phyloP scores from a whole-genome alignment of 305 asterid genomes.

The Ilex paraguariensis region DNA sequence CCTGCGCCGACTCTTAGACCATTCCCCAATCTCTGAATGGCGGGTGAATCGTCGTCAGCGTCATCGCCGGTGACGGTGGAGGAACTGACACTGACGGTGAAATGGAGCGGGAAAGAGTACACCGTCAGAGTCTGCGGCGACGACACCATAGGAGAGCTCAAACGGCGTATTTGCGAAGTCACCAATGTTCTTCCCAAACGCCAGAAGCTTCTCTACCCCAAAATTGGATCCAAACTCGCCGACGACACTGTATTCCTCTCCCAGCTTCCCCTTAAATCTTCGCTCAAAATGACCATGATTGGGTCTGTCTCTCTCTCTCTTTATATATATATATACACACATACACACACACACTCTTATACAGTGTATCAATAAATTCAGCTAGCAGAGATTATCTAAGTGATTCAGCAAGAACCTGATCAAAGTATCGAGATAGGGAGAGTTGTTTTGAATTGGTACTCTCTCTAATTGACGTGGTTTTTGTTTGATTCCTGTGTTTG shows the following conservation, averaged over 20 bases:
- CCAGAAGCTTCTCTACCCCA: conserved; percentile 93
- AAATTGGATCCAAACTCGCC: conserved; percentile 75
- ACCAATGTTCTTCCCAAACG: conserved; percentile 87
- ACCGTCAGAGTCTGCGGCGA: conserved; percentile 87
- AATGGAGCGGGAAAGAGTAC: conserved; percentile 95
- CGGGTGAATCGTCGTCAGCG: conserved; percentile 37
- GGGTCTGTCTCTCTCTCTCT: conserved; percentile 41
- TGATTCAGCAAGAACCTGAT: too few relatives aligned
- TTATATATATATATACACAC: not conserved
- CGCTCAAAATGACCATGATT: conserved; percentile 21
- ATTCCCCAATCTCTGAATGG: conserved; percentile 15
- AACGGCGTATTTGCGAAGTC: conserved; percentile 78
- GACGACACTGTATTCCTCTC: conserved; percentile 76
- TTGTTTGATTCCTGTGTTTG: not conserved
- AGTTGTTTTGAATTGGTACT: too few relatives aligned
- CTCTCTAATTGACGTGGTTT: not conserved
- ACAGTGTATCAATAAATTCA: not conserved
- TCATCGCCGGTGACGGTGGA: conserved; percentile 63
- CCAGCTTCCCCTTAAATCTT: conserved; percentile 68
- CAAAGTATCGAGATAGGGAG: too few relatives aligned
- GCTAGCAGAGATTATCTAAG: too few relatives aligned
- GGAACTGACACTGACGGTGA: conserved; percentile 80
- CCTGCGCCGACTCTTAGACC: too few relatives aligned
- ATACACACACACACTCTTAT: not conserved
- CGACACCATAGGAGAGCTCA: conserved; percentile 85